Percentiles rank a stretch among this genome's conserved stretches.
These are phyloP conservation scores for Rhodomyrtus psidioides DNA, from an alignment of 441 rosid genomes.

Conservation along the genomic window DNA sequence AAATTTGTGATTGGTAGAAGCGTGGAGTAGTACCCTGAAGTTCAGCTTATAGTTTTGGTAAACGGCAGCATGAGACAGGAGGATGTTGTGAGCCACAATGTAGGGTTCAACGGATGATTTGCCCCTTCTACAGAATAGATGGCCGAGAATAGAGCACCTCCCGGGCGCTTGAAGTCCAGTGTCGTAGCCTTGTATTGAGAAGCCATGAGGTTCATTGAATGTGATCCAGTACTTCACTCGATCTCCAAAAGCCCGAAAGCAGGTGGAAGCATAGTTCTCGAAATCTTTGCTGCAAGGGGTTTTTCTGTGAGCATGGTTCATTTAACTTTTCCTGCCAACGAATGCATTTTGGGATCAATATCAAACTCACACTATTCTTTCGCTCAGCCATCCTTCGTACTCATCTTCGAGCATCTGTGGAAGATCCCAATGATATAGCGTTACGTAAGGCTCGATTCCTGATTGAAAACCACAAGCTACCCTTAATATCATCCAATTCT, in stretches of 20 bases:
- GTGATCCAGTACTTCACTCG: constrained; percentile 69
- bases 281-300: constrained; percentile 37
- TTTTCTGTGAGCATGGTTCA: background rate
- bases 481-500: background rate
- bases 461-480: constrained; percentile 8
- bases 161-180: constrained; percentile 72
- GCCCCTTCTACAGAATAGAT: constrained; percentile 46
- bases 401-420: constrained; percentile 63
- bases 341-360: background rate
- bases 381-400: constrained; percentile 60
- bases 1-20: background rate
- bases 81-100: constrained; percentile 57
- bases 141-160: constrained; percentile 63
- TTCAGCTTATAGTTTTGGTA: constrained; percentile 46
- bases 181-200: constrained; percentile 63
- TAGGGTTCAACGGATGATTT: constrained; percentile 57
- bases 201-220: constrained; percentile 63
- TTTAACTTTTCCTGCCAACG: background rate
- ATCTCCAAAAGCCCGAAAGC: constrained; percentile 60
- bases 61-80: constrained; percentile 61
- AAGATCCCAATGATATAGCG: constrained; percentile 76
- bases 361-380: constrained; percentile 39
- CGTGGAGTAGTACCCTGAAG: constrained; percentile 44
- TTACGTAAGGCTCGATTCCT: constrained; percentile 65
- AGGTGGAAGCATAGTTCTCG: constrained; percentile 44